Evolutionary conservation across 2,329 filamentous ascomycete genomes (phyloP).

Genomic region (Bisporella sp.): DNA sequence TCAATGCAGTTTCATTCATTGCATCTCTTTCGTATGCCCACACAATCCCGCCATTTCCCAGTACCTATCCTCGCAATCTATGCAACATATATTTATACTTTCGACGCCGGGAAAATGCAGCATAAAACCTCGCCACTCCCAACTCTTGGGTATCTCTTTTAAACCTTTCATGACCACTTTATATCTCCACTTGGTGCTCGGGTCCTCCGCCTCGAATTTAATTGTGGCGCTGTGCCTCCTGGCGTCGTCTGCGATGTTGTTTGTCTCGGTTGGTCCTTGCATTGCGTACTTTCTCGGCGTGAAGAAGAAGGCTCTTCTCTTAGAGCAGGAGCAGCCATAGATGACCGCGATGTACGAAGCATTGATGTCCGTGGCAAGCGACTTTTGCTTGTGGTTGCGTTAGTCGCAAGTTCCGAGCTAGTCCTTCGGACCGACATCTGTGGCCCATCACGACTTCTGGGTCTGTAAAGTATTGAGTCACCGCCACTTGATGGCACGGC

Average conservation of each 20-base stretch:
- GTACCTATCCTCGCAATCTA: background rate
- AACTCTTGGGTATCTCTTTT: too few relatives aligned
- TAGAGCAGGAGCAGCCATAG: slow-evolving; percentile 18
- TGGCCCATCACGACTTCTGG: slow-evolving; percentile 22
- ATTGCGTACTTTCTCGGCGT: slow-evolving; percentile 13
- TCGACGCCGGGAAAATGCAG: background rate
- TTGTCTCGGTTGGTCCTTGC: slow-evolving; percentile 16
- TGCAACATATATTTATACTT: background rate
- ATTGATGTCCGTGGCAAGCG: slow-evolving; percentile 26
- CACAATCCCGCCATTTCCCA: background rate
- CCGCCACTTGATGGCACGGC: slow-evolving; percentile 41
- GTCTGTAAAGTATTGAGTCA: slow-evolving; percentile 22
- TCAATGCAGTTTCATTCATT: background rate
- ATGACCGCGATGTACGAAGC: slow-evolving; percentile 23
- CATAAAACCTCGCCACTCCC: background rate
- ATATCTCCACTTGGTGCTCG: slow-evolving; percentile 26
- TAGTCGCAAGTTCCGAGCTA: slow-evolving; percentile 19
- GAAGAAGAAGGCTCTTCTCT: slow-evolving; percentile 12
- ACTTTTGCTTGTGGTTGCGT: slow-evolving; percentile 21
- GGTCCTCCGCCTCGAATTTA: slow-evolving; percentile 24
- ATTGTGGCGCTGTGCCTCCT: slow-evolving; percentile 16
- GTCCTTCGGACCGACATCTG: slow-evolving; percentile 16
- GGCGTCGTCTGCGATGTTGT: slow-evolving; percentile 7
- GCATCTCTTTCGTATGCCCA: too few relatives aligned
- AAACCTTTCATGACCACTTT: slow-evolving; percentile 23